Evolutionary conservation across 352 stramenopile genomes (phyloP).

Genomic region (Globisporangium echinulatum): DNA sequence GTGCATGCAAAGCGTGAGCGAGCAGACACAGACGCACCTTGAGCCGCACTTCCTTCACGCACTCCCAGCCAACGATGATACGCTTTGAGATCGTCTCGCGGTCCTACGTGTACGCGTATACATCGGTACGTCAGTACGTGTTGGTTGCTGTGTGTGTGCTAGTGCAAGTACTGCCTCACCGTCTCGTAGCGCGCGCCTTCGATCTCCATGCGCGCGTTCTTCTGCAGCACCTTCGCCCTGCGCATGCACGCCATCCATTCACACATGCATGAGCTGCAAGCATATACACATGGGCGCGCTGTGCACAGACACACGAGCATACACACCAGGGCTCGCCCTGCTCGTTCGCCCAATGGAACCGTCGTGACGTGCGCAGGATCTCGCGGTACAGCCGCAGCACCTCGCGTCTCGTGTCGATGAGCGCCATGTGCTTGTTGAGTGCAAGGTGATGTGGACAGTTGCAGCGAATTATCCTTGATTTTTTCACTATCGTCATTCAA

Average conservation of each 20-base stretch:
- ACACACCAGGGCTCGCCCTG: conserved; percentile 59
- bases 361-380: conserved; percentile 66
- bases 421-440: conserved; percentile 8
- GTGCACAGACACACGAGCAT: background rate
- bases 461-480: background rate
- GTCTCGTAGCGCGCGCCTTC: conserved; percentile 70
- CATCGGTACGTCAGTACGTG: background rate
- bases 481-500: too few relatives aligned
- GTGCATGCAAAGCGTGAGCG: background rate
- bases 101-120: conserved; percentile 24
- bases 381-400: conserved; percentile 77
- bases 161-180: conserved; percentile 16
- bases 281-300: too few relatives aligned
- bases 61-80: conserved; percentile 76
- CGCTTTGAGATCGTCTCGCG: conserved; percentile 70
- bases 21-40: conserved; percentile 38
- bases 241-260: background rate
- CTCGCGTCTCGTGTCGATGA: conserved; percentile 63
- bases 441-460: background rate
- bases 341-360: conserved; percentile 74
- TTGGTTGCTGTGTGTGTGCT: background rate
- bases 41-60: conserved; percentile 65
- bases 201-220: conserved; percentile 78
- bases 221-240: conserved; percentile 50
- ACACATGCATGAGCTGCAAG: too few relatives aligned